Percentiles rank a stretch among this genome's conserved stretches.
Conservation (phyloP, 2,329 filamentous ascomycete species). For the Phoma sp. region DNA sequence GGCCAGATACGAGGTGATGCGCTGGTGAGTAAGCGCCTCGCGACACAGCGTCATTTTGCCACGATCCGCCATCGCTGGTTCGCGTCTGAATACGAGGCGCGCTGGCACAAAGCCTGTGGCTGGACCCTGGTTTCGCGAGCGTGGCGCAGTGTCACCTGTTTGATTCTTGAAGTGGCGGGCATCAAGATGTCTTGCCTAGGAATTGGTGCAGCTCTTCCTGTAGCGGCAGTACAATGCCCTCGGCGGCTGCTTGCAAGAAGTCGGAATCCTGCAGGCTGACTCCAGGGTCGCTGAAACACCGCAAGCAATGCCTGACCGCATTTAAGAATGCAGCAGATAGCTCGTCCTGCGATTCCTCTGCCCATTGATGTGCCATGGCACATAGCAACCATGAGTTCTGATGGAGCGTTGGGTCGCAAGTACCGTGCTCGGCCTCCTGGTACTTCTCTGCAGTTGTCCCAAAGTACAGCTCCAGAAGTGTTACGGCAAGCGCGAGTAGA, state of each 20-base stretch:
- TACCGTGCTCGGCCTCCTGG: constrained; percentile 28
- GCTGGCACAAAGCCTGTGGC: not conserved
- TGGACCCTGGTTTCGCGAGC: not conserved
- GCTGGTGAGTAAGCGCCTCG: constrained; percentile 24
- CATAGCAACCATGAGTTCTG: constrained; percentile 40
- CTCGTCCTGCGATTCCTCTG: constrained; percentile 42
- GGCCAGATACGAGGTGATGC: constrained; percentile 38
- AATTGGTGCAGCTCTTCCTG: constrained; percentile 48
- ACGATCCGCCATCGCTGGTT: not conserved
- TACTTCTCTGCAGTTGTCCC: constrained; percentile 43
- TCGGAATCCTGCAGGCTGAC: constrained; percentile 42
- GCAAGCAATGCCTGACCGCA: constrained; percentile 45
- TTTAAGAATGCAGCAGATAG: constrained; percentile 45
- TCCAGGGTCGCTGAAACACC: constrained; percentile 43
- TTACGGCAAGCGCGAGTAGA: constrained; percentile 43
- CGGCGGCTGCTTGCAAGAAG: constrained; percentile 46
- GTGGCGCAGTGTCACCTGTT: not conserved
- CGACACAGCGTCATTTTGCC: constrained; percentile 12
- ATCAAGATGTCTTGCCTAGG: constrained; percentile 38
- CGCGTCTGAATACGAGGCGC: constrained; percentile 1
- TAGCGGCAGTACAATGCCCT: constrained; percentile 46
- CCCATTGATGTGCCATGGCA: constrained; percentile 44
- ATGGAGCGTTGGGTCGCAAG: constrained; percentile 19
- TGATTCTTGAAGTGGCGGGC: not conserved
- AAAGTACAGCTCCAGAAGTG: constrained; percentile 47